Evolutionary conservation across 2,329 filamentous ascomycete genomes (phyloP), one percentile per base, ranked within the genome.

Genomic region (Tympanopsis confertula): DNA sequence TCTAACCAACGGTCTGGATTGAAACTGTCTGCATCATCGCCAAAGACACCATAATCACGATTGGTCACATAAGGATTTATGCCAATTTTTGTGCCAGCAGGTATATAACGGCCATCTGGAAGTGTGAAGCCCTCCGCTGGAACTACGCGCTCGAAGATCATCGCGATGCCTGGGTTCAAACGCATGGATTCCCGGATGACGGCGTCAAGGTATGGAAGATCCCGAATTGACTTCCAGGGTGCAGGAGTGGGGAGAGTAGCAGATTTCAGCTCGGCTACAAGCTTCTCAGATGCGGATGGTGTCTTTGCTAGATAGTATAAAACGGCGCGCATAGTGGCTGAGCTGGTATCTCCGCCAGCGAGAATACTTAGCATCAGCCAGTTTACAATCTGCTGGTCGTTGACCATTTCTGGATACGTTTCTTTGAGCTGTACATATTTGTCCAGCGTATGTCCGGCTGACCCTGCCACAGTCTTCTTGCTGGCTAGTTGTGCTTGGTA

Each of bases 151-250:
- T 69, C 63, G 4, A 71, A 53, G 0, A 58, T 45, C 43, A 66
- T 55, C 1, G 57, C 57, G 4, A 67, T 53, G 2, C 55, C 57
- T 0, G 66, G 63, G 28, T 67, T 59, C 3, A 69, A 47, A 3
- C 68, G 59, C 39, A 65, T 52, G 1, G 61, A 56, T 47, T 74
- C 69, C 18, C 60, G 61, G 12, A 71, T 51, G 1, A 68, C 60
- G 0, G 68, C 65, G 30, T 57, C 49, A 5, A 68, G 52, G 42
- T 65, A 55, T 42, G 38, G 41, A 38, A 42, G 47, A 42, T 28
- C 44, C 19, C n/a, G 46, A 35, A 44, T 48, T 4, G 44, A 38
- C 12, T 48, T 13, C 45, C 47, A 15, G 42, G 50, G 19, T 41
- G 54, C 32, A 45, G 49, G 22, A 41, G 41, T 44, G 3, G 45